Base-by-base conservation (phyloP, 441 rosid species). In the Syzygium syzygioides region DNA sequence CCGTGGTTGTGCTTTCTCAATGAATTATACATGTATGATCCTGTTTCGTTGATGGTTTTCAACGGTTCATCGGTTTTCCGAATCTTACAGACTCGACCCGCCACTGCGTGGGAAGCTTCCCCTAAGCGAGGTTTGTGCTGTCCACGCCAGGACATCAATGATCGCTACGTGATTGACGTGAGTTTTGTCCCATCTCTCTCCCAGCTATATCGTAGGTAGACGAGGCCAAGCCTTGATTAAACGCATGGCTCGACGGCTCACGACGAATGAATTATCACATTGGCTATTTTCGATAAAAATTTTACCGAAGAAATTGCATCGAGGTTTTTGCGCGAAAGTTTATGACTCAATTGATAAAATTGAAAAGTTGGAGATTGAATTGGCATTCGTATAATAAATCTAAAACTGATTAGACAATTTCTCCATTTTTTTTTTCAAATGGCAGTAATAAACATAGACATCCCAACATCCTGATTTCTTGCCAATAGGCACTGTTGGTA, bases 281-380 rank as follows among this genome's bases (percentile, higher is more conserved):
- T 2, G 0, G 14, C 2, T 1, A 37, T 71, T 20, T 37, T 20
- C 1, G 0, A 37, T 1, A 6, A 34, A 12, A 23, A 41, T 6
- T 20, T 20, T 6, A 6, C 9, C 4, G 4, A 1, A 23, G 11
- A 0, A 0, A 5, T 2, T 9, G 6, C 0, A 20, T 20, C 5
- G 4, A 11, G 13, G 12, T 20, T 41, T 76, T 41, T 0, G 0
- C 2, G 0, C 0, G 6, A 37, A 37, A 0, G 5, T 76, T 23
- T 20, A 37, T 0, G 0, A 76, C 0, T 41, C 15, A 1, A 41
- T 6, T 76, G 1, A 1, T 0, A 76, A 6, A 37, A 23, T 20
- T 20, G 0, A 0, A 37, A 71, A 20, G 0, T 32, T 68, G 1
- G 20, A 19, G 0, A 1, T 1, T 3, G 2, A 10, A 71, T 71